Evolutionary conservation across 805 yeast genomes (phyloP).

Genomic region (Sugiyamaella americana): DNA sequence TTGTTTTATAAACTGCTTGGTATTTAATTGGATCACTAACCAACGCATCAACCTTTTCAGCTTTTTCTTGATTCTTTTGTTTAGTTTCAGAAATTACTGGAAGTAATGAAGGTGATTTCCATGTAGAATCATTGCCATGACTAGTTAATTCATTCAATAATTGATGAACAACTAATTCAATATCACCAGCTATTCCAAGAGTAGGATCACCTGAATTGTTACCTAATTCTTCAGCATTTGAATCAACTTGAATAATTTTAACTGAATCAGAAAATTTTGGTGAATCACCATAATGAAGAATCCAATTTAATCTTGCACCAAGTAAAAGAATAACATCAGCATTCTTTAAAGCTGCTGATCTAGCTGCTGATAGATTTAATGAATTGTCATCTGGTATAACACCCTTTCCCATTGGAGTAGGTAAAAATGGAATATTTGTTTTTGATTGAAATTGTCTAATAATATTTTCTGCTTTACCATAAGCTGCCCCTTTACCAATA

Average conservation of each 20-base stretch:
- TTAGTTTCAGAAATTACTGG: constrained; percentile 22
- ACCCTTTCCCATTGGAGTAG: constrained; percentile 80
- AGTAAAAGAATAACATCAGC: constrained; percentile 56
- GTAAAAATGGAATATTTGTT: constrained; percentile 51
- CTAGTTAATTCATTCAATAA: constrained; percentile 29
- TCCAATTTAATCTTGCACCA: constrained; percentile 72
- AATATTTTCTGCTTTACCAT: constrained; percentile 36
- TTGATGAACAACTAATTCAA: constrained; percentile 37
- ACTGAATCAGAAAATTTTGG: constrained; percentile 46
- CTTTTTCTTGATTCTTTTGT: constrained; percentile 30
- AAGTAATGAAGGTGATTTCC: constrained; percentile 33
- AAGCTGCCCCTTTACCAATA: constrained; percentile 63
- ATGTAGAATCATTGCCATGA: constrained; percentile 20
- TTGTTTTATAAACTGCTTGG: constrained; percentile 46
- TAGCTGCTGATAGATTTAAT: constrained; percentile 54
- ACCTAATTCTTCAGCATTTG: constrained; percentile 48
- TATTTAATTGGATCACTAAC: constrained; percentile 38
- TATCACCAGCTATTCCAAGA: constrained; percentile 53
- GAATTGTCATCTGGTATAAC: constrained; percentile 46
- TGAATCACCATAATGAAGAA: constrained; percentile 56
- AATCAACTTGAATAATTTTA: constrained; percentile 53
- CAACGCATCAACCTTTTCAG: constrained; percentile 33
- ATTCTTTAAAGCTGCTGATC: constrained; percentile 50
- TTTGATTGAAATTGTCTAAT: constrained; percentile 38
- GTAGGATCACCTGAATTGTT: constrained; percentile 35